phyloP scores from a whole-genome alignment of 2,329 filamentous ascomycete genomes.

The Diaporthe sp. region DNA sequence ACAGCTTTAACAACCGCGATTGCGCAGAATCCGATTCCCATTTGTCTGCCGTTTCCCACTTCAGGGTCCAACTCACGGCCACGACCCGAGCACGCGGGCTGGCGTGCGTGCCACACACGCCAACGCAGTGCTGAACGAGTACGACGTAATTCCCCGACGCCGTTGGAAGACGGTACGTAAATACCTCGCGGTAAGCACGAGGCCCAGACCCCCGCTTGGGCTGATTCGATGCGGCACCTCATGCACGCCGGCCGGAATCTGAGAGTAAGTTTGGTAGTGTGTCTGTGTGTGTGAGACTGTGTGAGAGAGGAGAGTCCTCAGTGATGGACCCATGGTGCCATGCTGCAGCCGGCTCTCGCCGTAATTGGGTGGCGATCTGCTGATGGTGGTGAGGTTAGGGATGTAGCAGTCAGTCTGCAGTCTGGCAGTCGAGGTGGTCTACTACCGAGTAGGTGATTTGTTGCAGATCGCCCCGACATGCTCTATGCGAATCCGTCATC shows the following conservation, averaged over 20 bases:
- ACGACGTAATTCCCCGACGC: neutral
- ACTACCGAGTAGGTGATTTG: neutral
- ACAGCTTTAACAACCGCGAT: neutral
- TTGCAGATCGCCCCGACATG: constrained; percentile 20
- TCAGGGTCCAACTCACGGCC: neutral
- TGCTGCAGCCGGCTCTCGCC: constrained; percentile 23
- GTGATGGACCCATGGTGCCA: constrained; percentile 5
- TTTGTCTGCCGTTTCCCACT: neutral
- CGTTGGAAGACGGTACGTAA: neutral
- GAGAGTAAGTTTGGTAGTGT: constrained; percentile 15
- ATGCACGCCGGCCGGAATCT: constrained; percentile 10
- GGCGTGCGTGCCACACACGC: neutral
- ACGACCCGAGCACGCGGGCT: constrained; percentile 20
- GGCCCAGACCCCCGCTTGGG: neutral
- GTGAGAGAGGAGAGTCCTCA: too few species aligned
- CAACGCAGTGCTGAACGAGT: neutral
- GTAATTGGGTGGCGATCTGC: constrained; percentile 25
- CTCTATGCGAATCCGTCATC: neutral
- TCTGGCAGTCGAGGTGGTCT: neutral
- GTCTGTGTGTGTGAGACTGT: neutral
- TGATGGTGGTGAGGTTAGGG: constrained; percentile 23
- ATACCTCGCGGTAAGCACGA: neutral
- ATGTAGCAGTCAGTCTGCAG: neutral
- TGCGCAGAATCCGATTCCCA: neutral
- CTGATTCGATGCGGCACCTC: constrained; percentile 16